These are phyloP conservation scores for Volvox reticuliferus DNA, from an alignment of 139 green algal genomes.

Conservation along the genomic window DNA sequence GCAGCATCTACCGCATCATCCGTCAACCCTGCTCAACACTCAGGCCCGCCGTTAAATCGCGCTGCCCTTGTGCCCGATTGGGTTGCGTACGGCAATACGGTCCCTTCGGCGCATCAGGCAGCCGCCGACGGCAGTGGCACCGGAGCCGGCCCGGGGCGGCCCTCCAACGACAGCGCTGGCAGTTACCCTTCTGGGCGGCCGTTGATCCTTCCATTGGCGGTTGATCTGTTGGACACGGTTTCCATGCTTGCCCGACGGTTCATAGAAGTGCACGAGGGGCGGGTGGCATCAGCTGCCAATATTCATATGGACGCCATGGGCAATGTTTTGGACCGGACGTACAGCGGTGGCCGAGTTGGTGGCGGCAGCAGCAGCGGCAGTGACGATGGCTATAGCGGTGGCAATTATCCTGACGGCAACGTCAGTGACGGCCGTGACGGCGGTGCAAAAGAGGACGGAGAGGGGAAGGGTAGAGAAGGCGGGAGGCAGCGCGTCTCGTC, in stretches of 20 bases:
- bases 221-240: slow-evolving; percentile 25
- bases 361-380: background rate
- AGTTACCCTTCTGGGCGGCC: background rate
- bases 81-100: background rate
- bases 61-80: background rate
- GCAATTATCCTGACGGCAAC: background rate
- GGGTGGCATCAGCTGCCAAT: slow-evolving; percentile 21
- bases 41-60: background rate
- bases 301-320: background rate
- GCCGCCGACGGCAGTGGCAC: background rate
- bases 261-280: slow-evolving; percentile 33
- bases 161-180: background rate
- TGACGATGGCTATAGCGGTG: background rate
- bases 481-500: background rate
- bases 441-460: background rate
- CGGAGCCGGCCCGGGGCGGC: background rate
- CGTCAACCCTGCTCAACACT: background rate
- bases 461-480: background rate
- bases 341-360: background rate
- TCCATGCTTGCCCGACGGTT: slow-evolving; percentile 18
- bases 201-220: slow-evolving; percentile 18
- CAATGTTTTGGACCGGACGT: background rate
- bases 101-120: background rate
- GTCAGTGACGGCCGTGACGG: background rate
- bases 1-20: background rate